Evolutionary conservation across 768 basidiomycete genomes (phyloP), one percentile per base, ranked within the genome.

Genomic region (Termitomyces sp.): DNA sequence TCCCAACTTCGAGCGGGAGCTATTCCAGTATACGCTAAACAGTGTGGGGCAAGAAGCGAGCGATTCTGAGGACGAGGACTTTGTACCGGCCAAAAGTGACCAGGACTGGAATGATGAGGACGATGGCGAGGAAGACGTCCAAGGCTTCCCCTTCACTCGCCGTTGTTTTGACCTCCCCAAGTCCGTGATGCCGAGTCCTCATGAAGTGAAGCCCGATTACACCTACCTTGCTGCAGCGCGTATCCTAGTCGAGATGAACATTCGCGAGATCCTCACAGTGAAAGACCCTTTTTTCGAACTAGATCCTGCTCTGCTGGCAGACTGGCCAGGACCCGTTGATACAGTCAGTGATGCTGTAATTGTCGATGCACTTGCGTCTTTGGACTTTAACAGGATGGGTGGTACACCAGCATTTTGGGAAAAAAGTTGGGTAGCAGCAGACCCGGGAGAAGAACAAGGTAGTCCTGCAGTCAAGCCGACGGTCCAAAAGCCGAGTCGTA

Each of bases 141-240:
- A 56, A 42, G 59, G 48, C 0, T 57, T 63, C 4, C 61, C 50
- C 16, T 69, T 68, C n/a, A 56, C 42, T 2, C 65, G 47, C 12
- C 57, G 60, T 26, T 61, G 61, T 57, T 30, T 58, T 13, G 51
- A 30, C 55, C 67, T n/a, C n/a, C n/a, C 33, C 28, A 60, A 64
- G 22, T 47, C 44, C 58, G 67, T 61, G 44, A 61, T 53, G 56
- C 65, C 65, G 0, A 54, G 56, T 4, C 67, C 67, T 26, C 64
- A 66, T 54, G 63, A 62, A 24, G 64, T 66, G 10, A 57, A 76
- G 16, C 79, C 79, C 0, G 83, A 85, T 62, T 85, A 83, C 66
- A 69, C 70, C 2, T 84, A 74, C 67, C 75, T 84, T 13, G 73
- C 80, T 3, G 77, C 80, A 14, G 81, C 73, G 9, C 75, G 83